Conservation (phyloP, 2,329 filamentous ascomycete genomes). For the Scedosporium boydii region DNA sequence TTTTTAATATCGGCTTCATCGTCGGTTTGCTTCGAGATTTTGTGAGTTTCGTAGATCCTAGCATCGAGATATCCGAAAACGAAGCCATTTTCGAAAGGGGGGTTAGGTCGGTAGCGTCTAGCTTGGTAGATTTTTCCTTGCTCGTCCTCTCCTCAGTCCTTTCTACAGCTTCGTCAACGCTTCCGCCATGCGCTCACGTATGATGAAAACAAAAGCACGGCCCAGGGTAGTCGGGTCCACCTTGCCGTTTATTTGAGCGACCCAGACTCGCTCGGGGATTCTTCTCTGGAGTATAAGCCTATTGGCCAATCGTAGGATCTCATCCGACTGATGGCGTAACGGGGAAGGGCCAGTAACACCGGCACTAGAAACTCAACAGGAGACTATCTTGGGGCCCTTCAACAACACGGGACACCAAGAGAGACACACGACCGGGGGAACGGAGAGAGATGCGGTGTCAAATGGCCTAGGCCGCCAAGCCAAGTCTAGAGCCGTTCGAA, state of each 20-base stretch:
- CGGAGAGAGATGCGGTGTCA: no score
- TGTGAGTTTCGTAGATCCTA: slow-evolving; percentile 1
- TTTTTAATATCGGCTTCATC: slow-evolving; percentile 41
- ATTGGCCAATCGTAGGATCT: no score
- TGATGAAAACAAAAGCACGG: not conserved
- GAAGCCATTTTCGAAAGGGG: slow-evolving; percentile 1
- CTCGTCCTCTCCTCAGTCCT: not conserved
- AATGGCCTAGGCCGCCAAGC: no score
- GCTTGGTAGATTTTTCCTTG: not conserved
- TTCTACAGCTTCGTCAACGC: not conserved
- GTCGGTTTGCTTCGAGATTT: slow-evolving; percentile 4
- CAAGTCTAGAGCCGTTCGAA: not conserved
- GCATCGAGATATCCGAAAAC: not conserved
- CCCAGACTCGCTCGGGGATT: not conserved
- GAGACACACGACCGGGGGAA: no score
- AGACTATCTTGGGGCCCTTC: no score
- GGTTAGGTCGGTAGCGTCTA: not conserved
- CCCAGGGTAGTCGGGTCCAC: not conserved
- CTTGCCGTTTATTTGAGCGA: not conserved
- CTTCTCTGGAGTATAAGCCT: not conserved
- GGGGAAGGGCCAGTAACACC: no score
- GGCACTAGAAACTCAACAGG: no score
- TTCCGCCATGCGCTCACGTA: not conserved
- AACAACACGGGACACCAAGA: no score
- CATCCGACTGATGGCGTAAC: no score